These are phyloP conservation scores for Didymella exigua DNA, from an alignment of 2,329 filamentous ascomycete genomes.

Conservation along the genomic window DNA sequence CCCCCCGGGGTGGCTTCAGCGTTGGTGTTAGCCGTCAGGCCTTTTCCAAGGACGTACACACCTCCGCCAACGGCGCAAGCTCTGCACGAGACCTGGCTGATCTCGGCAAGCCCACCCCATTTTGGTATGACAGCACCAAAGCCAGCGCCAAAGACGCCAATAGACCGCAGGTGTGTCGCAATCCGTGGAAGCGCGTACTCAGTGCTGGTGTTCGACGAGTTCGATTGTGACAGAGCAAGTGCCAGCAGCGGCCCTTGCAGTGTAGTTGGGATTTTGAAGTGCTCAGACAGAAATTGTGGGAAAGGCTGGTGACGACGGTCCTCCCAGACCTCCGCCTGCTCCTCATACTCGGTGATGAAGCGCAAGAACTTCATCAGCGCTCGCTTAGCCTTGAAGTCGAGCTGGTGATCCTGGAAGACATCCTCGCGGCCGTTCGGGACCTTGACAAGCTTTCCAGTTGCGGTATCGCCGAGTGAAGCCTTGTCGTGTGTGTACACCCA, in stretches of 20 bases:
- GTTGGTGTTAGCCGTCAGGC: conserved; percentile 52
- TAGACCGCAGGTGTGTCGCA: conserved; percentile 79
- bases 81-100: conserved; percentile 89
- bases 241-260: conserved; percentile 71
- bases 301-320: conserved; percentile 62
- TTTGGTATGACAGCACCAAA: conserved; percentile 91
- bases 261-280: conserved; percentile 62
- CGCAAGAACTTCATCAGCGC: conserved; percentile 92
- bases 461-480: conserved; percentile 35
- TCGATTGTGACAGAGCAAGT: conserved; percentile 73
- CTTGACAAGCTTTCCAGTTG: conserved; percentile 59
- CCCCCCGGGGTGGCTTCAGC: conserved; percentile 11
- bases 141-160: conserved; percentile 84
- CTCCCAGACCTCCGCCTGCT: conserved; percentile 65
- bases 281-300: conserved; percentile 61
- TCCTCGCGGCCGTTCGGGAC: conserved; percentile 92
- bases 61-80: conserved; percentile 89
- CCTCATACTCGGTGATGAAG: conserved; percentile 76
- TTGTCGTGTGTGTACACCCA: conserved; percentile 67
- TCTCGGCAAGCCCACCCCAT: conserved; percentile 88
- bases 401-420: conserved; percentile 77
- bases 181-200: conserved; percentile 76
- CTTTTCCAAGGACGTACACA: conserved; percentile 83
- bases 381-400: conserved; percentile 82
- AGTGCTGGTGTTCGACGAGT: conserved; percentile 60